These are phyloP conservation scores for Phytophthora megakarya DNA, from an alignment of 352 stramenopile genomes.

Conservation along the genomic window DNA sequence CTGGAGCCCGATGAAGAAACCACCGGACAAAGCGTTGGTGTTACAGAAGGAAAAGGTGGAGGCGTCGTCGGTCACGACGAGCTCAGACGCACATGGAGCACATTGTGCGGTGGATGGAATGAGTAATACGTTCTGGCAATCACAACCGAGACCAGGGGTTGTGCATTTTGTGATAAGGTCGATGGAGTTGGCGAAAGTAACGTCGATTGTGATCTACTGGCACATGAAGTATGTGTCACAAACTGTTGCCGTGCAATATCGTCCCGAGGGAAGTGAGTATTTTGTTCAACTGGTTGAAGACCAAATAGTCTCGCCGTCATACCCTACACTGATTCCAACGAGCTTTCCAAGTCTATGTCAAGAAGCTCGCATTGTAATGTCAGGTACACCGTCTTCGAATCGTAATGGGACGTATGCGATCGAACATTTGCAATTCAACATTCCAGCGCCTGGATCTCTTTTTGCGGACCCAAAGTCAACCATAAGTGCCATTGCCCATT, in stretches of 20 bases:
- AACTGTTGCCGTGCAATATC: slow-evolving; percentile 62
- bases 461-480: slow-evolving; percentile 67
- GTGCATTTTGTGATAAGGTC: slow-evolving; percentile 58
- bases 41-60: slow-evolving; percentile 54
- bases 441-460: slow-evolving; percentile 55
- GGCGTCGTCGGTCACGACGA: slow-evolving; percentile 60
- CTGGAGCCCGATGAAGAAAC: slow-evolving; percentile 77
- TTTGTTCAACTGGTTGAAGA: slow-evolving; percentile 55
- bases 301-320: slow-evolving; percentile 17
- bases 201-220: slow-evolving; percentile 73
- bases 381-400: slow-evolving; percentile 63
- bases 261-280: slow-evolving; percentile 33
- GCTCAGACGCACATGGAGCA: slow-evolving; percentile 46
- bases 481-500: slow-evolving; percentile 63
- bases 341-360: slow-evolving; percentile 48
- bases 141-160: slow-evolving; percentile 50
- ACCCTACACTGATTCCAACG: slow-evolving; percentile 43
- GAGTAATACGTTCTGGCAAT: slow-evolving; percentile 79
- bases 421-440: slow-evolving; percentile 63
- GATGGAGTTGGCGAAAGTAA: slow-evolving; percentile 47
- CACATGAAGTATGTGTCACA: slow-evolving; percentile 70
- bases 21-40: slow-evolving; percentile 57
- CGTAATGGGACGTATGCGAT: slow-evolving; percentile 75
- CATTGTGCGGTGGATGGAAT: slow-evolving; percentile 61
- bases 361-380: slow-evolving; percentile 70